Evolutionary conservation across 495 filamentous ascomycete species (phyloP).

Genomic region (Platismatia glauca): DNA sequence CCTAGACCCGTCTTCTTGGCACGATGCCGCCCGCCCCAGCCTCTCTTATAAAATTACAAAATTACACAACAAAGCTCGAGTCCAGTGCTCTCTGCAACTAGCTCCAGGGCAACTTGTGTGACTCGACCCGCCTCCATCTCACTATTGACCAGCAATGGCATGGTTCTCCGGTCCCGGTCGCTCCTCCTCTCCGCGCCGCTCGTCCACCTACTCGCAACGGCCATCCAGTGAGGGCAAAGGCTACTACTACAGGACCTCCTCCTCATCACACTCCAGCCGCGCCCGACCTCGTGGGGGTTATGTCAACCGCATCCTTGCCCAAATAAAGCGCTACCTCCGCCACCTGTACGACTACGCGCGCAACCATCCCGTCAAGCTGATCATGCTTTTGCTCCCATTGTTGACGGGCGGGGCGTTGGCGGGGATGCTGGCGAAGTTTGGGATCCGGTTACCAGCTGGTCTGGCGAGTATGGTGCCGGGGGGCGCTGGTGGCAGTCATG

Average conservation of each 20-base stretch:
- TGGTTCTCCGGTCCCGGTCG: conserved; percentile 8
- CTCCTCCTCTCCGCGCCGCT: conserved; percentile 28
- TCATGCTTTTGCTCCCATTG: conserved; percentile 76
- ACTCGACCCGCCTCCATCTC: neutral
- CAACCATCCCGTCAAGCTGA: conserved; percentile 70
- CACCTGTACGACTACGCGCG: conserved; percentile 68
- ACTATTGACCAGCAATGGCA: conserved; percentile 2
- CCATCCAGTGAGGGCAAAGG: conserved; percentile 28
- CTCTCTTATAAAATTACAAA: too few species aligned
- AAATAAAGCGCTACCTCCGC: conserved; percentile 63
- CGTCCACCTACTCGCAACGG: conserved; percentile 31
- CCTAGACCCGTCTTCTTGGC: too few species aligned
- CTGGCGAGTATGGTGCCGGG: conserved; percentile 48
- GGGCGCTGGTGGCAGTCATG: conserved; percentile 6
- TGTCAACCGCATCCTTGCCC: conserved; percentile 55
- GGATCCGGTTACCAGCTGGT: conserved; percentile 57
- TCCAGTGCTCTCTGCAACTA: neutral
- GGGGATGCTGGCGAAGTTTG: conserved; percentile 63
- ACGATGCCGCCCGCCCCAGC: neutral
- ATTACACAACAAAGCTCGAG: neutral
- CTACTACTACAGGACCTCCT: conserved; percentile 46
- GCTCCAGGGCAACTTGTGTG: neutral
- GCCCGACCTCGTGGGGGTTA: conserved; percentile 67
- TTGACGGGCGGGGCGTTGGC: conserved; percentile 71
- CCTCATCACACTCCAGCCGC: conserved; percentile 51